Evolutionary conservation across 345 rosid species (phyloP), one percentile per base, ranked within the genome.

Genomic region (Ceriops zippeliana): DNA sequence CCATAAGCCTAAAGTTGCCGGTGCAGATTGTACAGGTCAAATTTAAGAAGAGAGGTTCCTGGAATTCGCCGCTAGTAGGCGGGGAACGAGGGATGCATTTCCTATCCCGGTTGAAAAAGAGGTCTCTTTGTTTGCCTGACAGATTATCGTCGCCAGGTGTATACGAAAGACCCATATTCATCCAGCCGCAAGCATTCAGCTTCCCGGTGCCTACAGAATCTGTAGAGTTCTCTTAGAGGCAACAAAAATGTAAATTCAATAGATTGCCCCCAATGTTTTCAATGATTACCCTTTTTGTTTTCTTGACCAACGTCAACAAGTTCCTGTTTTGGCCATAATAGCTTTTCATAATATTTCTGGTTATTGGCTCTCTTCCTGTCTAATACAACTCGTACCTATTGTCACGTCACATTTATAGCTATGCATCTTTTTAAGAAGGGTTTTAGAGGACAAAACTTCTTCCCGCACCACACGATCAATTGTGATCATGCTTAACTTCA

Each of bases 201-300:
- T 52, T 38, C 69, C 28, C 17, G 52, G 6, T 24, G 27, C 34
- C 22, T 47, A 19, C 52, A 54, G 81, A 70, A 72, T 63, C 58
- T 78, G 78, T 78, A 71, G 61, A 73, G 72, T 58, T 42, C 17
- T 70, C 70, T 52, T 60, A 32, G 65, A 68, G 54, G 61, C 63
- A 62, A 73, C 37, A 34, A 62, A 74, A 74, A 32, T 83, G 85
- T 77, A 70, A 73, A 76, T 73, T 68, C 32, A 64, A 64, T 35
- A 64, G 19, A 37, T 31, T 70, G 61, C 37, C 21, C 21, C 30
- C 53, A 6, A 52, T 56, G 30, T 46, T 63, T 38, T 70, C 27
- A 8, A 42, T 38, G 46, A 10, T 38, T 1, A 24, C 26, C 46
- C 46, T 0, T 38, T 9, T 11, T 38, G 46, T 38, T 38, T 38